Base-by-base conservation (phyloP, 116 monocot genomes). In the Cymodocea nodosa region DNA sequence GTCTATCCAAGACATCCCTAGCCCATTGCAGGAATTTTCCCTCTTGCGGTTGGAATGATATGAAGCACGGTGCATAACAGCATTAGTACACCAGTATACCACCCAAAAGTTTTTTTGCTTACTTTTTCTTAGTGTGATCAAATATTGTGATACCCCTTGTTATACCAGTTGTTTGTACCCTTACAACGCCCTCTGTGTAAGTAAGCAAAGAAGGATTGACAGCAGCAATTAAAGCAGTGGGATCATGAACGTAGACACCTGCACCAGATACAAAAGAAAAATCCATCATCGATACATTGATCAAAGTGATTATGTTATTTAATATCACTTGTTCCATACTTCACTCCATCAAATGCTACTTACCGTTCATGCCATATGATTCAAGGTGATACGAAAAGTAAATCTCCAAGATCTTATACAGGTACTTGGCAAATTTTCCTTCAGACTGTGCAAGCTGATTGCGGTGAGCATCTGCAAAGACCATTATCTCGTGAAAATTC, bases 241-340 rank as follows among this genome's bases (percentile, higher is more conserved):
- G 97, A 65, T 98, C 97, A 74, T 98, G 97, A 69, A 98, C 88
- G 70, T 88, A 91, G 55, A 91, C 88, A 63, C 85, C 95, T 95
- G 83, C 25, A 80, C 69, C 56, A 30, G 52, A 73, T 22, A 57
- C 36, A 80, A 67, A 35, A 56, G 16, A 74, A 16, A 48, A 67
- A 56, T 50, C 13, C 8, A 4, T 19, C 14, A 50, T 19, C 17
- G 14, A 49, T 23, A 50, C 1, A 16, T 12, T 44, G 1, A 50
- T 37, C 64, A 0, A 44, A 64, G 24, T 51, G 6, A 19, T 65
- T 50, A 35, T 50, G 40, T 8, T 2, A 25, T 60, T 60, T 9
- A 10, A 15, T 62, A 49, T 24, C 23, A 50, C 4, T 18, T 18
- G 17, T 64, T 4, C 18, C 11, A 54, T 34, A 35, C 24, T 52